Evolutionary conservation across 2,329 filamentous ascomycete species (phyloP).

Genomic region (Colletotrichum sp.): DNA sequence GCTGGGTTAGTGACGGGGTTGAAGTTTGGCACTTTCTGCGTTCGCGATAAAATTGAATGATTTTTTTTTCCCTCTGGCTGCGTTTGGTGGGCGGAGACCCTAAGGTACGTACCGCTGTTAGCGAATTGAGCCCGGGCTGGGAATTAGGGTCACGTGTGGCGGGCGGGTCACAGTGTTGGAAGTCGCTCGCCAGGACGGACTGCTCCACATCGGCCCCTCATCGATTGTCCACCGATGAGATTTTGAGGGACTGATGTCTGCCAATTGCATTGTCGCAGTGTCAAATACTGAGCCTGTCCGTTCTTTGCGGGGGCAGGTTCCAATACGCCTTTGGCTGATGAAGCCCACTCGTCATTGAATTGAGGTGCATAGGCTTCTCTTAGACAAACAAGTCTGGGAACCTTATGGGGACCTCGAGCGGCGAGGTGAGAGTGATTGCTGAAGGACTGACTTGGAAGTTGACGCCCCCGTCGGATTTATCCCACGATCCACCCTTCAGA

Average conservation of each 20-base stretch:
- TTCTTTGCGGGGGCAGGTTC: background rate
- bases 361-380: background rate
- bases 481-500: background rate
- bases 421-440: background rate
- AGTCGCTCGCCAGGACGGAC: background rate
- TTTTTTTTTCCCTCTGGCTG: conserved; percentile 29
- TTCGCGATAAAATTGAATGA: conserved; percentile 41
- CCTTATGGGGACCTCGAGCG: background rate
- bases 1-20: conserved; percentile 28
- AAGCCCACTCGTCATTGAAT: background rate
- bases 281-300: background rate
- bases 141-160: background rate
- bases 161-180: background rate
- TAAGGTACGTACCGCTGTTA: conserved; percentile 33
- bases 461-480: background rate
- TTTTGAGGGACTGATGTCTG: background rate
- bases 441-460: background rate
- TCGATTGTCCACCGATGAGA: background rate
- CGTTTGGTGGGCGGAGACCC: conserved; percentile 46
- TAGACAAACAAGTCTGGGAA: background rate
- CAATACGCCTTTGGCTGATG: background rate
- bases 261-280: background rate
- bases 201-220: background rate
- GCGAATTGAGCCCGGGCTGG: conserved; percentile 23
- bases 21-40: conserved; percentile 34